Percentiles rank a stretch among this genome's conserved stretches.
These are phyloP conservation scores for Dictyophora rubrovolvata DNA, from an alignment of 768 basidiomycete species.

Conservation along the genomic window DNA sequence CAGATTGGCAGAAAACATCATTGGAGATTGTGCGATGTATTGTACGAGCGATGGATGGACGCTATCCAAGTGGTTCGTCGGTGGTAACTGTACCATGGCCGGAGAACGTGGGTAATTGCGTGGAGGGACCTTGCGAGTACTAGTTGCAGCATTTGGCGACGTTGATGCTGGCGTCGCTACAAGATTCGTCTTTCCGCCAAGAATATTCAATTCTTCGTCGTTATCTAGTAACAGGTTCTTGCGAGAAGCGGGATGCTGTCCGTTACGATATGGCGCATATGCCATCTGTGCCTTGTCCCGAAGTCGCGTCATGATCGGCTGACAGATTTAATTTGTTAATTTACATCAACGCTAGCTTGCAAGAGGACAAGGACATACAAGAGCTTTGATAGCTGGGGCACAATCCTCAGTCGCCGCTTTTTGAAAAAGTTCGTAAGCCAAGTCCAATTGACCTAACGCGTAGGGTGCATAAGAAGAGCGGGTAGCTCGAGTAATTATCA, in stretches of 20 bases:
- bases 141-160: neutral
- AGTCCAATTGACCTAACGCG: constrained; percentile 53
- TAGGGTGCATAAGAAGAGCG: constrained; percentile 44
- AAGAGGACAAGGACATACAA: constrained; percentile 30
- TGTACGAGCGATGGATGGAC: constrained; percentile 8
- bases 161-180: constrained; percentile 28
- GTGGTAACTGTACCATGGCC: constrained; percentile 5
- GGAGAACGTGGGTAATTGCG: constrained; percentile 5
- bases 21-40: constrained; percentile 4
- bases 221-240: constrained; percentile 35
- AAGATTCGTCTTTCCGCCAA: constrained; percentile 58
- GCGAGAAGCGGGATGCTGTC: constrained; percentile 22
- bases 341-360: neutral
- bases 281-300: constrained; percentile 57
- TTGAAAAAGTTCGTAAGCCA: constrained; percentile 45
- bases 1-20: neutral
- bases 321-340: neutral
- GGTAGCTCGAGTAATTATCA: constrained; percentile 55
- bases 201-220: constrained; percentile 51
- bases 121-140: neutral
- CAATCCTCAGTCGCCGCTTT: constrained; percentile 45
- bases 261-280: constrained; percentile 37
- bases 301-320: constrained; percentile 57
- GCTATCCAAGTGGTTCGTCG: constrained; percentile 9
- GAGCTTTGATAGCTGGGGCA: constrained; percentile 48